phyloP scores from a whole-genome alignment of 345 rosid species.

The Toxicodendron radicans region DNA sequence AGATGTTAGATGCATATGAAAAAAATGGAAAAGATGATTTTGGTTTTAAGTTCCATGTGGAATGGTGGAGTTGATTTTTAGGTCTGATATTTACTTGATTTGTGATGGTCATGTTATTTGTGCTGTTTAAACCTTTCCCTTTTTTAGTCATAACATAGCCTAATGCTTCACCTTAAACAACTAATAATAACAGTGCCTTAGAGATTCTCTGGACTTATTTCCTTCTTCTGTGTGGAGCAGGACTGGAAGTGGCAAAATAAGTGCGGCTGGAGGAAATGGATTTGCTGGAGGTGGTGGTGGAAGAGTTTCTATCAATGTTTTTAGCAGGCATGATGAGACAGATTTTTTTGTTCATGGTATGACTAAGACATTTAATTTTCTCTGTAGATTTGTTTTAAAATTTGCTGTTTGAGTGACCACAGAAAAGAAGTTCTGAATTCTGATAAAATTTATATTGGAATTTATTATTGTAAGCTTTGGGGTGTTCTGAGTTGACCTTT shows the following conservation, averaged over 20 bases:
- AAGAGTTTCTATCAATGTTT: constrained; percentile 62
- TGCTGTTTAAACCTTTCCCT: neutral
- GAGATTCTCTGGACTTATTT: constrained; percentile 8
- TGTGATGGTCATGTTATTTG: neutral
- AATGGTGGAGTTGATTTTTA: neutral
- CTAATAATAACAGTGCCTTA: neutral
- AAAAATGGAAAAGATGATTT: neutral
- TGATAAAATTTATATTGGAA: neutral
- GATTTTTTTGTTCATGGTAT: constrained; percentile 56
- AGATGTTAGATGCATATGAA: neutral
- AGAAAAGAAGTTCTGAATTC: constrained; percentile 1
- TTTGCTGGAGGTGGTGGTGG: constrained; percentile 86
- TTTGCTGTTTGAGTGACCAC: neutral
- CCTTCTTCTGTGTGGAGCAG: constrained; percentile 35
- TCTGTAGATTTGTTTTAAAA: neutral
- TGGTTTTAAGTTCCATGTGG: neutral
- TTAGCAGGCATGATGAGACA: constrained; percentile 63
- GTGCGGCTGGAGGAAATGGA: constrained; percentile 69
- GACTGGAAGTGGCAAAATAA: constrained; percentile 54
- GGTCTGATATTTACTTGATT: neutral
- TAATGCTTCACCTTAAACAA: neutral
- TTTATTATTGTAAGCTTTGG: neutral
- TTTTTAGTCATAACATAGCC: neutral
- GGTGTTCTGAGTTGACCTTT: neutral
- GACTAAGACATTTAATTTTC: constrained; percentile 11